Percentiles rank a stretch among this genome's conserved stretches.
Evolutionary conservation across 2,329 filamentous ascomycete genomes (phyloP).

Genomic region (Nemania abortiva): DNA sequence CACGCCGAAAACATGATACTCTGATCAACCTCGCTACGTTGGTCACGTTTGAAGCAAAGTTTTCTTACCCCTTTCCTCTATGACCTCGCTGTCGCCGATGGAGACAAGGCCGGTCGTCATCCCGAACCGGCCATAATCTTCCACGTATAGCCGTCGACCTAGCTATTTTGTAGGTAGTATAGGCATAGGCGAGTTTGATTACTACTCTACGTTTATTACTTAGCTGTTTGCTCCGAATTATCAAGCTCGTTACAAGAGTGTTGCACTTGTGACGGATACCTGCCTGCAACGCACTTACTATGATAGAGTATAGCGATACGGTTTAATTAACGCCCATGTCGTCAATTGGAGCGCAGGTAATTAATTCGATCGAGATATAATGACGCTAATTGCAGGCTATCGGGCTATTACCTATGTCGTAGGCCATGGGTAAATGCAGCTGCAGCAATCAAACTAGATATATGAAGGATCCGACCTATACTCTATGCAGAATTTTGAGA

Average conservation of each 20-base stretch:
- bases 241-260: slow-evolving; percentile 2
- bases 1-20: neutral
- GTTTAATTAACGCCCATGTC: slow-evolving; percentile 10
- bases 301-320: neutral
- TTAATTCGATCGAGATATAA: slow-evolving; percentile 17
- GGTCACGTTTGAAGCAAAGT: slow-evolving; percentile 21
- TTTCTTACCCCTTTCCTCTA: slow-evolving; percentile 4
- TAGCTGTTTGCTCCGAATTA: slow-evolving; percentile 6
- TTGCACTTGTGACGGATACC: neutral
- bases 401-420: neutral
- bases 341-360: slow-evolving; percentile 6
- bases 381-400: slow-evolving; percentile 8
- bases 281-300: neutral
- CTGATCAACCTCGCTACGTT: neutral
- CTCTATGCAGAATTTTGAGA: neutral
- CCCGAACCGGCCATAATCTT: slow-evolving; percentile 1
- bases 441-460: slow-evolving; percentile 26
- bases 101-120: neutral
- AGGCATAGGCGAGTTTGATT: slow-evolving; percentile 4
- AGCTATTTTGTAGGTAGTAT: neutral
- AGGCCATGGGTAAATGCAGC: slow-evolving; percentile 31
- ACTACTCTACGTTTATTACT: slow-evolving; percentile 3
- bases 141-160: neutral
- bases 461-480: slow-evolving; percentile 7
- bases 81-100: neutral